Evolutionary conservation across 1,139 yeast species (phyloP), one percentile per base, ranked within the genome.

Genomic region (Suzukiozyma palmioleophila): DNA sequence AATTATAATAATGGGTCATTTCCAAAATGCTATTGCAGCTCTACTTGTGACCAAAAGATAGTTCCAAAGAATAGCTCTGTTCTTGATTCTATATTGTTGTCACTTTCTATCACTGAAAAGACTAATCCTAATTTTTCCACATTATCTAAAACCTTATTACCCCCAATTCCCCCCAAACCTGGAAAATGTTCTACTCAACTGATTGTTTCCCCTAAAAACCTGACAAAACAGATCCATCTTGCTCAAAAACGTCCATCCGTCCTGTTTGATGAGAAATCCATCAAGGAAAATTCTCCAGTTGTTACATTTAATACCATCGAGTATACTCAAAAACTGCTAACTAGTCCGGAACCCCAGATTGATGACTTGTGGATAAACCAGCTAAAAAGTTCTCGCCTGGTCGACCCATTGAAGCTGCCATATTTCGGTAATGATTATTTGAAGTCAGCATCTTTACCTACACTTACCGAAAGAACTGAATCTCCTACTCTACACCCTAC

Each of bases 401-500:
- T 26, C 28, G n/a, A 12, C 16, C 16, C 31, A 28, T 12, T 28
- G 16, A 28, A 28, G 14, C 31, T 28, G 31, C 31, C 31, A 8
- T 28, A 13, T 13, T 28, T 28, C 10, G 10, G 10, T 18, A 18
- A 18, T 7, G 22, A 18, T 18, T 18, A 18, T 18, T 18, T 18
- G 22, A 18, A 18, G 4, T 28, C 51, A 7, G 45, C 48, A 15
- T 33, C 44, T 3, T 39, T 35, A 27, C 47, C 51, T 3, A 36
- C 49, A 31, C 48, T 46, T 13, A 40, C 37, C 28, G 52, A 48
- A n/a, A 26, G 14, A 5, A 13, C 29, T 26, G 29, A 26, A n/a
- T n/a, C 12, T n/a, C 8, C 14, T n/a, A 13, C 12, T 26, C 14
- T n/a, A 3, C 14, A n/a, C 14, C 14, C 14, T 26, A 13, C 12